Evolutionary conservation across 176 grass and related monocot species (phyloP).

Genomic region (Saccharum spontaneum): DNA sequence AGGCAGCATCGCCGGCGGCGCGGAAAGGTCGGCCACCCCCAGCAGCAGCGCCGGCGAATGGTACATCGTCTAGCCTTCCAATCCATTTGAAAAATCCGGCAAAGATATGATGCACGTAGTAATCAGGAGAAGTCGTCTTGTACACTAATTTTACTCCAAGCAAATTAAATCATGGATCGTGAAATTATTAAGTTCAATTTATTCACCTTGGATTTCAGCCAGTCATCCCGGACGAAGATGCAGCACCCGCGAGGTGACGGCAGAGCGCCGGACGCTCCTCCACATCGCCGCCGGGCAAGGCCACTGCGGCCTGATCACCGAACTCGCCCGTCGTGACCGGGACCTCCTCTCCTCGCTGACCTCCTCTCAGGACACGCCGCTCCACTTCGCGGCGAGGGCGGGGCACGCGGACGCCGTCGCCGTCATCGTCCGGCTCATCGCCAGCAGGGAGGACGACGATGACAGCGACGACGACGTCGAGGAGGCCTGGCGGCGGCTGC

Average conservation of each 20-base stretch:
- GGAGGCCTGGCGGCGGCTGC: too few species aligned
- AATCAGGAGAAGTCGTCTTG: too few species aligned
- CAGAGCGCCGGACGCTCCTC: conserved; percentile 33
- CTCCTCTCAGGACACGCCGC: conserved; percentile 38
- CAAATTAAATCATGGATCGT: too few species aligned
- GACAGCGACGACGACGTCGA: too few species aligned
- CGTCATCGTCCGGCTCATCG: neutral
- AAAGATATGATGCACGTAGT: too few species aligned
- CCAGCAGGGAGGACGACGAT: neutral
- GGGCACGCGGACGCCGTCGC: conserved; percentile 1
- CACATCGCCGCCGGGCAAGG: conserved; percentile 42
- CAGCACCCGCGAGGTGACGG: conserved; percentile 28
- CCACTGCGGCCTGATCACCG: conserved; percentile 18
- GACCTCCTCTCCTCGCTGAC: conserved; percentile 22
- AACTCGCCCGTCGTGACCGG: neutral
- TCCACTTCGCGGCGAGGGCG: conserved; percentile 36
- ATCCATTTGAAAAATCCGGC: too few species aligned
- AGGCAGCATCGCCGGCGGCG: neutral
- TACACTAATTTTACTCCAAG: too few species aligned
- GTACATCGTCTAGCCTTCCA: neutral
- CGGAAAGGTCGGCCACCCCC: neutral
- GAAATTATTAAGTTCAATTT: too few species aligned
- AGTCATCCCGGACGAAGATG: conserved; percentile 1
- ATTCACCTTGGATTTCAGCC: neutral
- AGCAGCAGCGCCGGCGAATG: neutral